Evolutionary conservation across 2,329 filamentous ascomycete genomes (phyloP).

Genomic region (Grosmannia clavigera): DNA sequence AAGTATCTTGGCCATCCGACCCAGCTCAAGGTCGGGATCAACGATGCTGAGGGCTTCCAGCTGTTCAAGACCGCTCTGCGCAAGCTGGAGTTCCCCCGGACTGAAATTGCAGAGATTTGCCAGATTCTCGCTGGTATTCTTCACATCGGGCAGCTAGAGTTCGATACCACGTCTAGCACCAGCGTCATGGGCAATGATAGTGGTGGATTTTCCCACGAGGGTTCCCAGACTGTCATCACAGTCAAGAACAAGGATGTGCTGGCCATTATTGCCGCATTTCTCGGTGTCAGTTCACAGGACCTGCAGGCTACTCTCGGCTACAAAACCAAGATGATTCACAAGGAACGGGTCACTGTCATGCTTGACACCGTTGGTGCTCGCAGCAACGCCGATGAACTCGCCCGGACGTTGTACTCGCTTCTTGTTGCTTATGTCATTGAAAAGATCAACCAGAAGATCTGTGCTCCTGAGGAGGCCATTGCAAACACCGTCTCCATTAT

Average conservation of each 20-base stretch:
- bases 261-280: constrained; percentile 78
- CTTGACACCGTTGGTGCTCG: constrained; percentile 83
- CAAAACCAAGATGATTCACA: constrained; percentile 92
- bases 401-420: constrained; percentile 83
- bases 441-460: constrained; percentile 78
- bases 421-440: constrained; percentile 92
- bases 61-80: constrained; percentile 93
- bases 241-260: constrained; percentile 92
- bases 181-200: constrained; percentile 76
- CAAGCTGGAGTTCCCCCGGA: constrained; percentile 85
- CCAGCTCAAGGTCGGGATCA: constrained; percentile 92
- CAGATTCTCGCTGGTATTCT: constrained; percentile 87
- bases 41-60: constrained; percentile 89
- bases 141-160: constrained; percentile 96
- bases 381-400: constrained; percentile 85
- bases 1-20: constrained; percentile 93
- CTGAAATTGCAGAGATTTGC: constrained; percentile 93
- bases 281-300: constrained; percentile 70
- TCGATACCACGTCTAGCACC: constrained; percentile 70
- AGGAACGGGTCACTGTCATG: constrained; percentile 97
- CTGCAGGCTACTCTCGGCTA: constrained; percentile 84
- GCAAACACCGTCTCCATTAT: constrained; percentile 90
- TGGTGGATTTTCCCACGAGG: constrained; percentile 91
- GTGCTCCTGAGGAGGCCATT: constrained; percentile 75
- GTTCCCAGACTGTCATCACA: constrained; percentile 69